A percentile compares a stretch with the other conserved stretches of the same genome.
Conservation (phyloP, 1,284 basidiomycete species). For the Rhodotorula sp. region DNA sequence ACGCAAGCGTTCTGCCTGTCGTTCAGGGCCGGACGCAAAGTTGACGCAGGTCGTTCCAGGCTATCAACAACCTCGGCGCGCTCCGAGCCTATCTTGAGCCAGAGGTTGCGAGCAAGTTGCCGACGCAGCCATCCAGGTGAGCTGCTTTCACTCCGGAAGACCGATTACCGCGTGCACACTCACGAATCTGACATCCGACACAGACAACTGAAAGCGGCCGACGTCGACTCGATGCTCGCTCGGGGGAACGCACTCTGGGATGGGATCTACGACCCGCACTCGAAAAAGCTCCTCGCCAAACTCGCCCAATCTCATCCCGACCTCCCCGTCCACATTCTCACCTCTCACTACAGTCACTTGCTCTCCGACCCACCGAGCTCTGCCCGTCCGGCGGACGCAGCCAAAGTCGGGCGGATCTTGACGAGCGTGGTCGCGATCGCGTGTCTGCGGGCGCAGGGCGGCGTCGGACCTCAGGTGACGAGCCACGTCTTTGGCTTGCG, state of each 20-base stretch:
- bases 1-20: too few relatives aligned
- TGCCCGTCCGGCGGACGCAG: slow-evolving; percentile 49
- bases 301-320: slow-evolving; percentile 70
- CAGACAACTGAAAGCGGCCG: slow-evolving; percentile 13
- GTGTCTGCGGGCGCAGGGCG: slow-evolving; percentile 77
- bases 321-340: slow-evolving; percentile 80
- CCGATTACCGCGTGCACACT: too few relatives aligned
- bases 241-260: slow-evolving; percentile 65
- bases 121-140: slow-evolving; percentile 67
- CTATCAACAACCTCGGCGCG: slow-evolving; percentile 76
- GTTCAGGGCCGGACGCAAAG: too few relatives aligned
- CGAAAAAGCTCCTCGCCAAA: slow-evolving; percentile 83
- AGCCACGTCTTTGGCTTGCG: slow-evolving; percentile 86
- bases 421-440: slow-evolving; percentile 86
- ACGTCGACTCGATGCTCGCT: slow-evolving; percentile 4
- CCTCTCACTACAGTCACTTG: slow-evolving; percentile 79
- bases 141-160: slow-evolving; percentile 30
- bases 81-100: slow-evolving; percentile 70
- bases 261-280: slow-evolving; percentile 86
- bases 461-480: slow-evolving; percentile 85
- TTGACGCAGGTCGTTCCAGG: slow-evolving; percentile 53
- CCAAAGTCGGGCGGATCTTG: slow-evolving; percentile 60
- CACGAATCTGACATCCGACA: background rate
- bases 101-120: slow-evolving; percentile 69
- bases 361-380: slow-evolving; percentile 59